phyloP scores from a whole-genome alignment of 306 rosid genomes.

The Sesbania bispinosa region DNA sequence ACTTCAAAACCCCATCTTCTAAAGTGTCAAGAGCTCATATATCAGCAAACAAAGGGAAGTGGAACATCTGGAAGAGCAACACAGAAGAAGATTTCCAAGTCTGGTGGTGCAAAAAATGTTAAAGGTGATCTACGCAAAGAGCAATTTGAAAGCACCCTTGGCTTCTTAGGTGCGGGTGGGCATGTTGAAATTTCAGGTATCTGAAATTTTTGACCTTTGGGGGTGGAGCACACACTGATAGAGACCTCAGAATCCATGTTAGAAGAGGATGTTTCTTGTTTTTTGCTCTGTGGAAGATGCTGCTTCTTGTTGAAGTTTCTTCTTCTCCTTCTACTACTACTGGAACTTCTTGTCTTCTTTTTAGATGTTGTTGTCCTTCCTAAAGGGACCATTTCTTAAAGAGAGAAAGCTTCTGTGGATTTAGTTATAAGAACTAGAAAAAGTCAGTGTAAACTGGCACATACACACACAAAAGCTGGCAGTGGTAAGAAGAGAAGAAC shows the following conservation, averaged over 20 bases:
- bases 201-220: slow-evolving; percentile 63
- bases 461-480: slow-evolving; percentile 4
- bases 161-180: slow-evolving; percentile 91
- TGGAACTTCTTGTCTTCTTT: too few relatives aligned
- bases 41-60: slow-evolving; percentile 23
- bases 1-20: slow-evolving; percentile 19
- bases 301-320: slow-evolving; percentile 35
- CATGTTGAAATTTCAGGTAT: slow-evolving; percentile 71
- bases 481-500: slow-evolving; percentile 2
- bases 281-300: not conserved
- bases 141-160: slow-evolving; percentile 49
- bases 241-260: slow-evolving; percentile 28
- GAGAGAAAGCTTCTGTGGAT: not conserved
- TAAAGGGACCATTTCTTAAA: slow-evolving; percentile 46
- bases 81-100: slow-evolving; percentile 68
- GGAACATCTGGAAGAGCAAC: slow-evolving; percentile 56
- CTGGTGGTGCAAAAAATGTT: slow-evolving; percentile 71
- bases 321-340: slow-evolving; percentile 36
- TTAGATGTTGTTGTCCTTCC: slow-evolving; percentile 31
- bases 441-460: not conserved
- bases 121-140: slow-evolving; percentile 46
- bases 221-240: slow-evolving; percentile 61
- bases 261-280: not conserved
- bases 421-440: not conserved
- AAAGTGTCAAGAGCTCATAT: not conserved